Evolutionary conservation across 805 yeast genomes (phyloP).

Genomic region (Dipodascus albidus): DNA sequence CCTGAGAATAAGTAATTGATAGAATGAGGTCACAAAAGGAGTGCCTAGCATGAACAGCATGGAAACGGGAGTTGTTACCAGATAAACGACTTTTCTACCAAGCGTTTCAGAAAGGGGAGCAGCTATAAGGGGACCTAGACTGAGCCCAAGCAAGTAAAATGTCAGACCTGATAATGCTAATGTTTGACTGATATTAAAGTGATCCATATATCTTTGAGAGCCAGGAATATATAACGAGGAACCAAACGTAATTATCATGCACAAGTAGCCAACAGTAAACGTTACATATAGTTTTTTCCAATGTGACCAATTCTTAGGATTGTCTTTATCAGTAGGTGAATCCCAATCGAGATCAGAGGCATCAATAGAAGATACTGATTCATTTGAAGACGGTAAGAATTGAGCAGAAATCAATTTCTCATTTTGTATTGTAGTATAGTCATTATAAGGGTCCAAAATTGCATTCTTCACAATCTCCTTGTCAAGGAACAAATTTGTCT

Average conservation of each 20-base stretch:
- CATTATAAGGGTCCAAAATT: too few relatives aligned
- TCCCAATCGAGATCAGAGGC: constrained; percentile 14
- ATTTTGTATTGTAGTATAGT: too few relatives aligned
- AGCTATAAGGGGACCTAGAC: constrained; percentile 47
- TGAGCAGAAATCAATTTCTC: too few relatives aligned
- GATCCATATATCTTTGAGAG: constrained; percentile 16
- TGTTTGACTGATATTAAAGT: constrained; percentile 32
- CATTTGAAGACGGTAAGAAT: too few relatives aligned
- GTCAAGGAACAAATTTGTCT: too few relatives aligned
- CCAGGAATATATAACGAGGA: not conserved
- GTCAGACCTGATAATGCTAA: constrained; percentile 37
- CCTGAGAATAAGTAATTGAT: constrained; percentile 42
- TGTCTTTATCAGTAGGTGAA: constrained; percentile 34
- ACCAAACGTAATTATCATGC: not conserved
- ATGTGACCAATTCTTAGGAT: not conserved
- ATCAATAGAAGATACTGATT: too few relatives aligned
- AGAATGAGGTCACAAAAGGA: constrained; percentile 28
- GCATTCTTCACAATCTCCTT: too few relatives aligned
- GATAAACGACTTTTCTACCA: constrained; percentile 56
- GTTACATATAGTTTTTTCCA: not conserved
- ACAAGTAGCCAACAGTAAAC: not conserved
- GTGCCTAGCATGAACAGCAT: constrained; percentile 40
- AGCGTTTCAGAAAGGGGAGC: constrained; percentile 64
- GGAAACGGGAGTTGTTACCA: constrained; percentile 37
- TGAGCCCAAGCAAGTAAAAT: constrained; percentile 48